Percentiles rank a stretch among this genome's conserved stretches.
phyloP scores from a whole-genome alignment of 345 rosid species.

The Dovyalis caffra region DNA sequence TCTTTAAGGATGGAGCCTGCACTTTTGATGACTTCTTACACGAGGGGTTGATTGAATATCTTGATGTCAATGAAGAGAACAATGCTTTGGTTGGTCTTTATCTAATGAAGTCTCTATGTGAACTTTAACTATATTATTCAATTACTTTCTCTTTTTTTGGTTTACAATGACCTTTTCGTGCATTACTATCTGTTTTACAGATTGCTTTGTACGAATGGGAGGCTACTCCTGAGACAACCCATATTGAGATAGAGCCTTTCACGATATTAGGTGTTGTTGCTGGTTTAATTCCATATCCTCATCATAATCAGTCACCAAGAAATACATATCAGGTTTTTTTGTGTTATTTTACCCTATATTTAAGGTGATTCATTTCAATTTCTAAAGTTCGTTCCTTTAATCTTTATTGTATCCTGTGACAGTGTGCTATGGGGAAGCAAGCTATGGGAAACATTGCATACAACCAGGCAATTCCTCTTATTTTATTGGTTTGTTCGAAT shows the following conservation, averaged over 20 bases:
- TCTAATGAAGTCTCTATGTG: not conserved
- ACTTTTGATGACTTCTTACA: conserved; percentile 84
- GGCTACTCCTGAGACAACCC: conserved; percentile 70
- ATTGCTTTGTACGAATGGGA: conserved; percentile 88
- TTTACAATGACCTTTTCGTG: not conserved
- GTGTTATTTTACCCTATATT: conserved; percentile 14
- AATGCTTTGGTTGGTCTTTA: conserved; percentile 82
- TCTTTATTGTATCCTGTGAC: conserved; percentile 7
- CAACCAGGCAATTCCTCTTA: conserved; percentile 66
- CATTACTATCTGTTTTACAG: conserved; percentile 39
- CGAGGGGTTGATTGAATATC: conserved; percentile 91
- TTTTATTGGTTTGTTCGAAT: not conserved
- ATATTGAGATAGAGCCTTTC: conserved; percentile 96
- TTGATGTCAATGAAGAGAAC: conserved; percentile 97
- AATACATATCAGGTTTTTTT: conserved; percentile 90
- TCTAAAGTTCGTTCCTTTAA: not conserved
- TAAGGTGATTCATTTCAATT: not conserved
- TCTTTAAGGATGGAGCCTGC: conserved; percentile 73
- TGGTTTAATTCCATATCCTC: conserved; percentile 94
- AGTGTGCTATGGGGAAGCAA: conserved; percentile 99
- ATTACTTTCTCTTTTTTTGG: not conserved
- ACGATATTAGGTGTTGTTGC: conserved; percentile 95
- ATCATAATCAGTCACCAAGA: conserved; percentile 98
- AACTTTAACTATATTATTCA: not conserved
- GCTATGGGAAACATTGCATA: conserved; percentile 97